A percentile compares a stretch with the other conserved stretches of the same genome.
Conservation (phyloP, 2,329 filamentous ascomycete genomes). For the Berkeleyomyces basicola region DNA sequence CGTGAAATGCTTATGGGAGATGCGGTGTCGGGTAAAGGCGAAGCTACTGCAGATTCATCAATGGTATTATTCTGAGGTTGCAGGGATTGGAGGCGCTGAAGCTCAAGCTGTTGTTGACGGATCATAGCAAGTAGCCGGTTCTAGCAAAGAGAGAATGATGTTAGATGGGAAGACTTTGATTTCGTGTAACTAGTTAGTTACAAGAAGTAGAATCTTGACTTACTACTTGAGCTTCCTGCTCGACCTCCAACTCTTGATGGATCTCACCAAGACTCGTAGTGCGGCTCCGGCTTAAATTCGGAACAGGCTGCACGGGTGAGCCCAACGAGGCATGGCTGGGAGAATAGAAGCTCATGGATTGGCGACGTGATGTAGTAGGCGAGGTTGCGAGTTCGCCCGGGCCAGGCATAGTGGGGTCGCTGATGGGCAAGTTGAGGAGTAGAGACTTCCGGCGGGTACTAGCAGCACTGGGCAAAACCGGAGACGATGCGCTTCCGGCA, state of each 20-base stretch:
- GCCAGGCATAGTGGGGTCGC: constrained; percentile 49
- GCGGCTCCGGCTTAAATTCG: constrained; percentile 44
- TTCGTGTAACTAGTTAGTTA: not conserved
- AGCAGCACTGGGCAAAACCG: not conserved
- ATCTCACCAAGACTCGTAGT: constrained; percentile 59
- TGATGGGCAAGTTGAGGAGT: constrained; percentile 56
- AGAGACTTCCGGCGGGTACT: constrained; percentile 45
- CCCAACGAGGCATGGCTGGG: constrained; percentile 2
- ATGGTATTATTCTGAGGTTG: constrained; percentile 26
- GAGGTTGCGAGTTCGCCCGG: constrained; percentile 50
- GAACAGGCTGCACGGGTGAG: constrained; percentile 20
- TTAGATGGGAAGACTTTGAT: not conserved
- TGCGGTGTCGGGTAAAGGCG: constrained; percentile 26
- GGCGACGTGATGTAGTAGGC: constrained; percentile 15
- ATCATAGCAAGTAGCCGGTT: constrained; percentile 67
- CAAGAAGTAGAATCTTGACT: constrained; percentile 17
- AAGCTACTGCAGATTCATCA: constrained; percentile 34
- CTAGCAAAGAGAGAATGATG: constrained; percentile 22
- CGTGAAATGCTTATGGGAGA: constrained; percentile 17
- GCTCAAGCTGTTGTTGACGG: constrained; percentile 55
- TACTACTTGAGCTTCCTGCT: constrained; percentile 65
- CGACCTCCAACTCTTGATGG: constrained; percentile 62
- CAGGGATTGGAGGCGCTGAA: constrained; percentile 39
- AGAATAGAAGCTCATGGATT: constrained; percentile 9
- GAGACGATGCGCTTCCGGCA: not conserved